Evolutionary conservation across 805 yeast species (phyloP).

Genomic region (Torulaspora maleeae): DNA sequence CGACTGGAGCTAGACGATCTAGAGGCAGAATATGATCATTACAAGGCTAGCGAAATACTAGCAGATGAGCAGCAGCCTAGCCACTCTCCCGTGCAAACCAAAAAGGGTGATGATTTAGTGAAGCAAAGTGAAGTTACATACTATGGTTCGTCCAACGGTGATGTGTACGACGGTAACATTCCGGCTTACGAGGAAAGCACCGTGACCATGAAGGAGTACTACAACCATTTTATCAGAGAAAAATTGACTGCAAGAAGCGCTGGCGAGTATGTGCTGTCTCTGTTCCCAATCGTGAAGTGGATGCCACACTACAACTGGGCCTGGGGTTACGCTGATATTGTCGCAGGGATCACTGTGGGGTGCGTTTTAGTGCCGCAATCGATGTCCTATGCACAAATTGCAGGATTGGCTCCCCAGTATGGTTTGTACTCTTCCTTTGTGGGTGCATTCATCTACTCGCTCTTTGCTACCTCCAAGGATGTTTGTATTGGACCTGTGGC

Average conservation of each 20-base stretch:
- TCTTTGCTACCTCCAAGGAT: slow-evolving; percentile 93
- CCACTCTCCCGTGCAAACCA: neutral
- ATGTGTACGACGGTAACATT: slow-evolving; percentile 1
- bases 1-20: slow-evolving; percentile 21
- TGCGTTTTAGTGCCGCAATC: slow-evolving; percentile 91
- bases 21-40: slow-evolving; percentile 30
- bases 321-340: slow-evolving; percentile 78
- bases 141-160: slow-evolving; percentile 1
- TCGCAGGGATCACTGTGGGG: slow-evolving; percentile 93
- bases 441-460: slow-evolving; percentile 82
- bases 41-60: slow-evolving; percentile 17
- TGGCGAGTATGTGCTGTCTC: slow-evolving; percentile 49
- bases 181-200: slow-evolving; percentile 22
- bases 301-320: slow-evolving; percentile 71
- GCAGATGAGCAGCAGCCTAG: neutral
- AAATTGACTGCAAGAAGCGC: slow-evolving; percentile 35
- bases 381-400: slow-evolving; percentile 90
- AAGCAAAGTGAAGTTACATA: slow-evolving; percentile 11
- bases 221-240: slow-evolving; percentile 18
- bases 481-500: slow-evolving; percentile 97
- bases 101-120: slow-evolving; percentile 1
- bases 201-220: slow-evolving; percentile 23
- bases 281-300: slow-evolving; percentile 84
- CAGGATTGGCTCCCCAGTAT: slow-evolving; percentile 73
- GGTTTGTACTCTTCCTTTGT: slow-evolving; percentile 90